Evolutionary conservation across 768 basidiomycete genomes (phyloP), one percentile per base, ranked within the genome.

Genomic region (Mycena indigotica): DNA sequence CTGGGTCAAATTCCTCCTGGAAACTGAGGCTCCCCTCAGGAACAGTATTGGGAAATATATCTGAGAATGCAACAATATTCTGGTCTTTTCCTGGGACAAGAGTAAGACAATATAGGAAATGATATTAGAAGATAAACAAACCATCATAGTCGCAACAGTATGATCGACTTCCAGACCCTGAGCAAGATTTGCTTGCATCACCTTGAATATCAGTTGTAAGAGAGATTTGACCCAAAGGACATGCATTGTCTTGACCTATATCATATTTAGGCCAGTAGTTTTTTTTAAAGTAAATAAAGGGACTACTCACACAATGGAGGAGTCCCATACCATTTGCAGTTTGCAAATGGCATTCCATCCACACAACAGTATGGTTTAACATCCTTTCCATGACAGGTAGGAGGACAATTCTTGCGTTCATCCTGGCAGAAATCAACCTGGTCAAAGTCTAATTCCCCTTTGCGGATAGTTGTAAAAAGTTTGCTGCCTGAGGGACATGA

Each of bases 151-250:
- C 56, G 28, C 65, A 66, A 35, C 63, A 66, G 52, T 64, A 66
- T 6, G 56, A 50, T 40, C 63, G 56, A 32, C 45, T 56, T 10
- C 50, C 55, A 15, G 55, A 56, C 21, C 62, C 62, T 24, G 56
- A 26, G 46, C 65, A 66, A 10, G 63, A 45, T 13, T 49, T 52
- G 21, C 48, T 29, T 10, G 60, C 64, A 55, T 65, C 66, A 45
- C 65, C 66, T 51, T 65, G 64, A 23, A 67, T 62, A 39, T 65
- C 66, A 24, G 60, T 67, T 15, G 63, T 65, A 59, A 63, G 40
- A 51, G 38, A 28, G 2, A 55, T 23, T 26, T 55, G 46, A 1
- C 54, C 54, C 10, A 49, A 17, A 24, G 45, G 54, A 26, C 54
- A 55, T 2, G 46, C 45, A 28, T 55, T 55, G 26, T 55, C 54